phyloP scores from a whole-genome alignment of 2,329 filamentous ascomycete genomes.

The Leptographium radiaticola region DNA sequence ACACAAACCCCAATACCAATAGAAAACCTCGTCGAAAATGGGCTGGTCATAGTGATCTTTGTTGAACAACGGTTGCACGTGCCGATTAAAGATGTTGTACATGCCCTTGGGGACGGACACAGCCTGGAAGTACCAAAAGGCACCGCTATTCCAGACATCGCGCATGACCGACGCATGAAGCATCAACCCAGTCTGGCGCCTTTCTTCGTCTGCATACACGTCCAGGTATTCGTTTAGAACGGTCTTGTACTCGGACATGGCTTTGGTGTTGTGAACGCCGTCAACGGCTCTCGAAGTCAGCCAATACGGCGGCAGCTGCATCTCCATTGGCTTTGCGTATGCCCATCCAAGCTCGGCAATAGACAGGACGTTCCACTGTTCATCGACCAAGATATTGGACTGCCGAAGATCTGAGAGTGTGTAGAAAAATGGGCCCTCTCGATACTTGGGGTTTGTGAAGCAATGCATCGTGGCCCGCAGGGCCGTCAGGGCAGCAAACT shows the following conservation, averaged over 20 bases:
- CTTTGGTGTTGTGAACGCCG: background rate
- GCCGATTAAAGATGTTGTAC: background rate
- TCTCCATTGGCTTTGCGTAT: background rate
- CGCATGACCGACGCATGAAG: background rate
- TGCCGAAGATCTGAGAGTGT: conserved; percentile 16
- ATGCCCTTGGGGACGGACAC: background rate
- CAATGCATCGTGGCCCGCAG: background rate
- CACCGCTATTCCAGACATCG: background rate
- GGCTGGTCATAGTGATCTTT: background rate
- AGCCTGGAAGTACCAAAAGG: background rate
- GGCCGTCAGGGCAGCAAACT: background rate
- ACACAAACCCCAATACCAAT: background rate
- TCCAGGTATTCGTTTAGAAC: background rate
- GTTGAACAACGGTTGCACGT: background rate
- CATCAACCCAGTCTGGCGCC: background rate
- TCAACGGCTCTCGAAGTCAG: background rate
- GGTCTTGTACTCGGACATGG: background rate
- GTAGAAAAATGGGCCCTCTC: conserved; percentile 14
- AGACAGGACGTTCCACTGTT: background rate
- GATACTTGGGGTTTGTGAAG: background rate
- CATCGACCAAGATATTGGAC: conserved; percentile 18
- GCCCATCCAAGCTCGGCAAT: background rate
- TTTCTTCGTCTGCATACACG: background rate
- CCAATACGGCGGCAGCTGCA: background rate
- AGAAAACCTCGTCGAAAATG: background rate